Conservation (phyloP, 805 yeast genomes). For the Teunomyces funiuensis region DNA sequence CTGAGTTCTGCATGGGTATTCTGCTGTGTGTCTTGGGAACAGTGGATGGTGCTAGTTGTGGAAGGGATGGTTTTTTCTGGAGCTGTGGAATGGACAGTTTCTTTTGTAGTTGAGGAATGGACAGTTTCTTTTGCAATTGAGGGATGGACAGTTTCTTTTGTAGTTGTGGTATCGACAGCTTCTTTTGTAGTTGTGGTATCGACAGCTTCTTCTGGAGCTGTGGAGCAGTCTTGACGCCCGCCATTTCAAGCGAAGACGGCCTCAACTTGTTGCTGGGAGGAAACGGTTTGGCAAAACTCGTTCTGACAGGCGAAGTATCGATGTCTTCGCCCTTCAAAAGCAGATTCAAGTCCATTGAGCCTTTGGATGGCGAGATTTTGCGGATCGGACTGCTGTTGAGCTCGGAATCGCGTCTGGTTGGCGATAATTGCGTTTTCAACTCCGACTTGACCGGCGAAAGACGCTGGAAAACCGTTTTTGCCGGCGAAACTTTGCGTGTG, state of each 20-base stretch:
- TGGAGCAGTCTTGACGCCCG: conserved; percentile 25
- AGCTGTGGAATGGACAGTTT: conserved; percentile 16
- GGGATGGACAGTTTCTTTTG: conserved; percentile 14
- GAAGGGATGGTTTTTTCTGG: conserved; percentile 19
- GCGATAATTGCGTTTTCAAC: not conserved
- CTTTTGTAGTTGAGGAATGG: conserved; percentile 18
- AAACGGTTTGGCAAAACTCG: conserved; percentile 23
- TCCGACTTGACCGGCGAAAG: not conserved
- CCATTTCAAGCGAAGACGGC: conserved; percentile 33
- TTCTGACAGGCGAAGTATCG: conserved; percentile 2
- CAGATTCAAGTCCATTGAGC: conserved; percentile 36
- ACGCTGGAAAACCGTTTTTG: conserved; percentile 1
- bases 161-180: conserved; percentile 15
- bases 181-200: conserved; percentile 16
- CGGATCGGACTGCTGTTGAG: conserved; percentile 18
- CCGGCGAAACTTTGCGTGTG: conserved; percentile 2
- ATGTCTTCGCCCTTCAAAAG: conserved; percentile 21
- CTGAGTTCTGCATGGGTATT: not conserved
- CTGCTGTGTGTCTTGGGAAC: conserved; percentile 3
- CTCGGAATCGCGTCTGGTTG: not conserved
- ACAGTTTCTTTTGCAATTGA: conserved; percentile 9
- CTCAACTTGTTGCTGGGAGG: conserved; percentile 26
- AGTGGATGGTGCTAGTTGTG: conserved; percentile 11
- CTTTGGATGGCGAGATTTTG: conserved; percentile 43
- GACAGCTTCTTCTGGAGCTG: conserved; percentile 16